Percentiles rank a stretch among this genome's conserved stretches.
Conservation (phyloP, 805 yeast genomes). For the Clavispora carvajalis region DNA sequence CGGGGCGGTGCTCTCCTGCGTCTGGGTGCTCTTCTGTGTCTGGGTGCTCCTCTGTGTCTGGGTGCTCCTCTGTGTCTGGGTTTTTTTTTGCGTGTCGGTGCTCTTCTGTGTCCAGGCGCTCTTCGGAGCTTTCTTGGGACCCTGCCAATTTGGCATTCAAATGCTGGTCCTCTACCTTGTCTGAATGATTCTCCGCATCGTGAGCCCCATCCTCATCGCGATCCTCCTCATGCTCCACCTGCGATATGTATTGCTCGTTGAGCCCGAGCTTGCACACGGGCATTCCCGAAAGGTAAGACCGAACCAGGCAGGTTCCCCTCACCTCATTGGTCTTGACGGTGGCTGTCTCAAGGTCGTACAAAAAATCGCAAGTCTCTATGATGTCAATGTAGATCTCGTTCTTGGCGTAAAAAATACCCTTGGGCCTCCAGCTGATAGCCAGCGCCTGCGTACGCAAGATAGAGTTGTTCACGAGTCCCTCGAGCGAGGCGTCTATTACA, state of each 20-base stretch:
- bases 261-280: constrained; percentile 38
- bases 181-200: no score
- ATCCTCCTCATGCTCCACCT: constrained; percentile 22
- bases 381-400: constrained; percentile 41
- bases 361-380: constrained; percentile 34
- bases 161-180: no score
- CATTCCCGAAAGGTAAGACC: constrained; percentile 41
- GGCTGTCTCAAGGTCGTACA: constrained; percentile 26
- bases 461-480: constrained; percentile 49
- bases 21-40: no score
- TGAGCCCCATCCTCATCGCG: constrained; percentile 6
- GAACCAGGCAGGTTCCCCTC: constrained; percentile 29
- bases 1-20: no score
- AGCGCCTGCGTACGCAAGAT: constrained; percentile 74
- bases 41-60: no score
- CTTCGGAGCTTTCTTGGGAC: no score
- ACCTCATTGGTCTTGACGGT: constrained; percentile 28
- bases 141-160: no score
- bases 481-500: constrained; percentile 19
- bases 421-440: constrained; percentile 42
- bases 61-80: no score
- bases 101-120: no score
- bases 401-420: constrained; percentile 40
- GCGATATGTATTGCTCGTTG: constrained; percentile 33
- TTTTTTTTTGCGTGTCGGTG: no score